phyloP scores from a whole-genome alignment of 2,329 filamentous ascomycete genomes.

The Talaromyces sp. region DNA sequence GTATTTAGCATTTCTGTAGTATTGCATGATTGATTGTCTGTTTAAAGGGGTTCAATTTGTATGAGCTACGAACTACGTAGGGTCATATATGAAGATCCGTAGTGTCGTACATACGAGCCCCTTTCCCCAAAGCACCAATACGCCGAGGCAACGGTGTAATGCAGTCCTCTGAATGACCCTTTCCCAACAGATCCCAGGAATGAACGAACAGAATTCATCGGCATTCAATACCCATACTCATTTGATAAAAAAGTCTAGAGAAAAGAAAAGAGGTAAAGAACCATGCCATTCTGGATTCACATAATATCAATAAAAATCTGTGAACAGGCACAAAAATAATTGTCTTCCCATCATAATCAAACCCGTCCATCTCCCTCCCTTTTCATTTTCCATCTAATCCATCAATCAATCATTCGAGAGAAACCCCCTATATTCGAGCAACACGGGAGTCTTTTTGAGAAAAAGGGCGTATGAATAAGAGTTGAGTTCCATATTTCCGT shows the following conservation, averaged over 20 bases:
- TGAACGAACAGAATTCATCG: neutral
- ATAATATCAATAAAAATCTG: neutral
- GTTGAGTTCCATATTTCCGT: neutral
- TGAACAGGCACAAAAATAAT: constrained; percentile 3
- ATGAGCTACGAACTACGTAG: neutral
- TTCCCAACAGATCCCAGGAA: neutral
- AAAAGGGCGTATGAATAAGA: neutral
- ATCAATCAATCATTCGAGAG: constrained; percentile 1
- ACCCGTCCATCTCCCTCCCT: neutral
- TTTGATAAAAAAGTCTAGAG: neutral
- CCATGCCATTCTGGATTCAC: constrained; percentile 11
- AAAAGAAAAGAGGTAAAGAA: neutral
- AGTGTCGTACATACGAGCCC: neutral
- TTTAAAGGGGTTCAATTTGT: neutral
- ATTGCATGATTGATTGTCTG: neutral
- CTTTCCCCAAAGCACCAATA: neutral
- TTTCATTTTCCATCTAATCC: neutral
- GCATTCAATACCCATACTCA: neutral
- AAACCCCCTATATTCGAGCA: neutral
- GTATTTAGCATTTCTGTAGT: neutral
- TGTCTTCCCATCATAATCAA: neutral
- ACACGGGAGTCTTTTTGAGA: neutral
- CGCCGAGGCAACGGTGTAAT: neutral
- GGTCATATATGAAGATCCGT: neutral
- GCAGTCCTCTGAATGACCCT: neutral